Percentiles rank a stretch among this genome's conserved stretches.
phyloP scores from a whole-genome alignment of 108 stramenopile species.

The Pseudonitzschia delicatissima region DNA sequence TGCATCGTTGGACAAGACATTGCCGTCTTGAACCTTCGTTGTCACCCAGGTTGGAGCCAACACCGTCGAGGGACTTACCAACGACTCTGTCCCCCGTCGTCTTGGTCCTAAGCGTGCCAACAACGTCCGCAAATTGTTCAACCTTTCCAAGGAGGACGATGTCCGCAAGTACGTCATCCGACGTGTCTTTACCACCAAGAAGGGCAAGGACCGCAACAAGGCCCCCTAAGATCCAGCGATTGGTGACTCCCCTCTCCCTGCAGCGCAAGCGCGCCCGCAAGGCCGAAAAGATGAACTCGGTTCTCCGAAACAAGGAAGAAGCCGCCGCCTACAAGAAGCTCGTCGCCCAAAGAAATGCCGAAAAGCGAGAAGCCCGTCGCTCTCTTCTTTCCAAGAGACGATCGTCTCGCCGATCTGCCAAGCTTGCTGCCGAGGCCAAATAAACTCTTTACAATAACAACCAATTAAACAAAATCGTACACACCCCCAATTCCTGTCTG shows the following conservation, averaged over 20 bases:
- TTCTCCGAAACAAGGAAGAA: conserved; percentile 86
- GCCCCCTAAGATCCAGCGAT: conserved; percentile 99
- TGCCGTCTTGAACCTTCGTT: conserved; percentile 97
- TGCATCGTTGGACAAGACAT: conserved; percentile 99
- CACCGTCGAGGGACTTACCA: conserved; percentile 93
- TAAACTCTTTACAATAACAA: conserved; percentile 15
- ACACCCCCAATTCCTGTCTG: conserved; percentile 1
- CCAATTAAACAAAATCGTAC: conserved; percentile 25
- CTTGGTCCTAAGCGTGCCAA: conserved; percentile 99
- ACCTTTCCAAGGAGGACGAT: conserved; percentile 99
- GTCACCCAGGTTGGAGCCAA: conserved; percentile 94
- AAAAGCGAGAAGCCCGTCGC: conserved; percentile 92
- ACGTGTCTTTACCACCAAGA: conserved; percentile 96
- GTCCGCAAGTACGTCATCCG: conserved; percentile 97
- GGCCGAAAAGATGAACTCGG: conserved; percentile 69
- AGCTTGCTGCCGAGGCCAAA: conserved; percentile 50
- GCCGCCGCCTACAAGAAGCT: conserved; percentile 96
- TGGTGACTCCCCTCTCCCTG: conserved; percentile 94
- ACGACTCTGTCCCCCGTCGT: conserved; percentile 91
- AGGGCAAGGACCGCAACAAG: conserved; percentile 90
- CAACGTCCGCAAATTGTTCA: conserved; percentile 99
- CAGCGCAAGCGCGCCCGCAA: conserved; percentile 94
- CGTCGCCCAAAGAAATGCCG: conserved; percentile 91
- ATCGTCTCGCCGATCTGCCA: conserved; percentile 86
- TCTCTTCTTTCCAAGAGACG: conserved; percentile 97